These are phyloP conservation scores for Serpula lacrymans DNA, from an alignment of 768 basidiomycete genomes.

Conservation along the genomic window DNA sequence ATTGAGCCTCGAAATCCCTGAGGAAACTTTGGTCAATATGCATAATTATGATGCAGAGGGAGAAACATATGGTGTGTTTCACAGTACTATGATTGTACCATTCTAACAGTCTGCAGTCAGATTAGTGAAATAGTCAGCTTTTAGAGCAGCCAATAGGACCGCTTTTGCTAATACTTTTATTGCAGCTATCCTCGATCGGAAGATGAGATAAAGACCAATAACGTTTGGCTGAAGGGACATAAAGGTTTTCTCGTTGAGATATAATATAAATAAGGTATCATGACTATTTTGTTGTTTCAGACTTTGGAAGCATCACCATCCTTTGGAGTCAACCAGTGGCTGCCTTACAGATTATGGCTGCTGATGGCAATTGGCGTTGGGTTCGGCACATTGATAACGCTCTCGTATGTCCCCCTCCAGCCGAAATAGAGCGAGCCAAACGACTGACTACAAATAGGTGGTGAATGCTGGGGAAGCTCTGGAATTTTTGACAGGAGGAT, in stretches of 20 bases:
- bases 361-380: slow-evolving; percentile 54
- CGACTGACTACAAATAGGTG: slow-evolving; percentile 34
- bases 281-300: slow-evolving; percentile 18
- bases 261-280: neutral
- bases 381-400: slow-evolving; percentile 57
- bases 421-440: neutral
- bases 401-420: slow-evolving; percentile 32
- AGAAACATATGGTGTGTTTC: slow-evolving; percentile 38
- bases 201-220: slow-evolving; percentile 48
- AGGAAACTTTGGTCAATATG: slow-evolving; percentile 46
- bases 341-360: slow-evolving; percentile 53
- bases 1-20: slow-evolving; percentile 50
- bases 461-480: slow-evolving; percentile 60
- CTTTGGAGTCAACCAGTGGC: slow-evolving; percentile 61
- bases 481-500: slow-evolving; percentile 60
- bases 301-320: slow-evolving; percentile 54
- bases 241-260: slow-evolving; percentile 33
- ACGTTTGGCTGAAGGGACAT: slow-evolving; percentile 61
- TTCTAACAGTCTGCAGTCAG: slow-evolving; percentile 50
- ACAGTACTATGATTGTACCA: neutral
- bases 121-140: slow-evolving; percentile 63
- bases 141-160: too few relatives aligned
- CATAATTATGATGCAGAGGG: slow-evolving; percentile 41
- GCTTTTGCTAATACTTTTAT: neutral
- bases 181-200: slow-evolving; percentile 49